Percentiles rank a stretch among this genome's conserved stretches.
Evolutionary conservation across 2,329 filamentous ascomycete species (phyloP).

Genomic region (Dactylellina drechsleri): DNA sequence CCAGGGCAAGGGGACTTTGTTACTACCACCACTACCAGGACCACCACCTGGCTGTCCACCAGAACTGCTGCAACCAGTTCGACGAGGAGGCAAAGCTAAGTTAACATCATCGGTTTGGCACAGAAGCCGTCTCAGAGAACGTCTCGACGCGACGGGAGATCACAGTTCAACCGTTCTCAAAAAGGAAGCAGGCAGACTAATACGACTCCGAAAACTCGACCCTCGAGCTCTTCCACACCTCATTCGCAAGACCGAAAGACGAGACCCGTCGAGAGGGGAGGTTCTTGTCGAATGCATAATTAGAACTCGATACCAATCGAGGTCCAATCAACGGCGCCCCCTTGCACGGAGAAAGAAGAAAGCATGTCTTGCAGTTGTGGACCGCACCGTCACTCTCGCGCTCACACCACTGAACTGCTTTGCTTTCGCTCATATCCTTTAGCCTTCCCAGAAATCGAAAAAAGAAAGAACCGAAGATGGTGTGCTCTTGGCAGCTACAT

Average conservation of each 20-base stretch:
- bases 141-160: constrained; percentile 9
- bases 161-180: background rate
- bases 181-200: constrained; percentile 1
- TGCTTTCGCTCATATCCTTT: constrained; percentile 28
- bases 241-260: background rate
- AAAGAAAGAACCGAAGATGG: constrained; percentile 28
- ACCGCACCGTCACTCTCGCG: constrained; percentile 52
- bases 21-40: too few relatives aligned
- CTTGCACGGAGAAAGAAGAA: constrained; percentile 25
- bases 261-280: background rate
- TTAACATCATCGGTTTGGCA: constrained; percentile 5
- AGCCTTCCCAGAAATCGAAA: constrained; percentile 26
- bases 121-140: constrained; percentile 33
- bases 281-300: constrained; percentile 38
- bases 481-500: constrained; percentile 26
- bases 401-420: constrained; percentile 44
- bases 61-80: background rate
- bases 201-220: too few relatives aligned
- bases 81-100: constrained; percentile 9
- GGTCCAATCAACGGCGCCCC: constrained; percentile 36
- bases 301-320: constrained; percentile 50
- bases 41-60: constrained; percentile 18
- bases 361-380: constrained; percentile 52
- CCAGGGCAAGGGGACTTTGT: too few relatives aligned
- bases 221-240: background rate